Percentiles rank a stretch among this genome's conserved stretches.
Conservation (phyloP, 352 stramenopile genomes). For the Globisporangium canariense region DNA sequence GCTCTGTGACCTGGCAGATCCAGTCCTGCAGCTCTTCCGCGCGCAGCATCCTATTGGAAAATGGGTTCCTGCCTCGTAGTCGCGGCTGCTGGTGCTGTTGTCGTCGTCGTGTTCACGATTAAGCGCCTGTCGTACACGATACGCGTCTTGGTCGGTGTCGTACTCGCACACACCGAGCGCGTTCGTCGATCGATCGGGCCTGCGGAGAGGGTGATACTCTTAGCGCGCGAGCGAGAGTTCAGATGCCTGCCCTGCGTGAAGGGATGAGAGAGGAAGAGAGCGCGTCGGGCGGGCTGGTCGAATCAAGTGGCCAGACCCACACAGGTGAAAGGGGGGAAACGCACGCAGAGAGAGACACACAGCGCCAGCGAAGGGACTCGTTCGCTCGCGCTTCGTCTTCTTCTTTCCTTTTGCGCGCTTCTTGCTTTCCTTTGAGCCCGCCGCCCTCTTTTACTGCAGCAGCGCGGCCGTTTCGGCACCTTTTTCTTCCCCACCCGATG, state of each 20-base stretch:
- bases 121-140: background rate
- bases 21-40: constrained; percentile 82
- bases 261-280: background rate
- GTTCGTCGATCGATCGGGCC: background rate
- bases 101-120: background rate
- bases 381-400: background rate
- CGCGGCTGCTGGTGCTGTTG: background rate
- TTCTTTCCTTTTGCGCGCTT: constrained; percentile 1
- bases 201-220: background rate
- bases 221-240: background rate
- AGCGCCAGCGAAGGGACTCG: background rate
- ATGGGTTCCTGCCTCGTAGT: background rate
- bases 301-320: background rate
- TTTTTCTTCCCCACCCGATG: background rate
- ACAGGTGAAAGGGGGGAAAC: background rate
- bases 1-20: constrained; percentile 78
- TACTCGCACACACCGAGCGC: background rate
- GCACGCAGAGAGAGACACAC: background rate
- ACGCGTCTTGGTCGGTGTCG: no score
- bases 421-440: background rate
- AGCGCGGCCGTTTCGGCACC: background rate
- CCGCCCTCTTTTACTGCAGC: no score
- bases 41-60: constrained; percentile 39
- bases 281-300: background rate
- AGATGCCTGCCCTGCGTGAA: no score